Conservation (phyloP, 1,284 basidiomycete species). For the Phylloboletellus chloephorus region DNA sequence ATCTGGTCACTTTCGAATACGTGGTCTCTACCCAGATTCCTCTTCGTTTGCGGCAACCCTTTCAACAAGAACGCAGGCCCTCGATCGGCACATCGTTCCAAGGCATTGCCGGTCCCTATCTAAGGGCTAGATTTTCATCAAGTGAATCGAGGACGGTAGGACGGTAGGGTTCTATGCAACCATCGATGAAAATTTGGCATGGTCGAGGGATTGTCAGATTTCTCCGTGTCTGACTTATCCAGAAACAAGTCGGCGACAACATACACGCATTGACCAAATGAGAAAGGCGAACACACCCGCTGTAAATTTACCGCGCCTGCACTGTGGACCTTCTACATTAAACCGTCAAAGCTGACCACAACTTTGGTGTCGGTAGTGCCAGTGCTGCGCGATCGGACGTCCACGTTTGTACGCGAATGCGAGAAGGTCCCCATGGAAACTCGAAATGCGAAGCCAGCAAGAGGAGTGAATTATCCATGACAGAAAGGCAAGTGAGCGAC, state of each 20-base stretch:
- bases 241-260: background rate
- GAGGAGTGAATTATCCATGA: background rate
- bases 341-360: background rate
- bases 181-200: constrained; percentile 11
- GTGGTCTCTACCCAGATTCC: background rate
- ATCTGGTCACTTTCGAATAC: background rate
- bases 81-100: constrained; percentile 1
- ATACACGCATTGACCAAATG: background rate
- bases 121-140: constrained; percentile 4
- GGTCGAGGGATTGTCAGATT: constrained; percentile 3
- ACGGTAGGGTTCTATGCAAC: constrained; percentile 14
- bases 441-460: background rate
- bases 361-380: constrained; percentile 3
- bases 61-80: constrained; percentile 17
- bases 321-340: background rate
- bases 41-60: constrained; percentile 17
- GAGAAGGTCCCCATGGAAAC: background rate
- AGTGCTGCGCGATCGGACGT: background rate
- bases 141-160: constrained; percentile 5
- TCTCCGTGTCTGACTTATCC: constrained; percentile 1
- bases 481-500: background rate
- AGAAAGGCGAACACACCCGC: constrained; percentile 3
- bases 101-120: constrained; percentile 9
- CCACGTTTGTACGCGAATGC: background rate
- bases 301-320: background rate